Base-by-base conservation (phyloP, 805 yeast species). In the Metschnikowia matae region DNA sequence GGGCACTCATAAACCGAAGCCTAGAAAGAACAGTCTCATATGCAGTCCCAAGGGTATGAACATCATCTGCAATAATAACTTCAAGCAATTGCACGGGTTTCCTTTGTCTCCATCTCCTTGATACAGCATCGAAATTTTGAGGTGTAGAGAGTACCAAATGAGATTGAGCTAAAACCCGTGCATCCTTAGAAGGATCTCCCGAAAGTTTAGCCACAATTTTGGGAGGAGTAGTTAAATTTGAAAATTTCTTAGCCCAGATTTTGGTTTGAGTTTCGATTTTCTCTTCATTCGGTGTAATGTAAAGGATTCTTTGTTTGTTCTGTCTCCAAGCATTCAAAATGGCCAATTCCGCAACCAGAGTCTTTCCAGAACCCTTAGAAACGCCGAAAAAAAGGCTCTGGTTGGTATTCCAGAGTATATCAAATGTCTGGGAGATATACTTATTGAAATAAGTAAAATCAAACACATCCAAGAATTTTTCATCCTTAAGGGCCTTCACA, bases 101-200 rank as follows among this genome's bases (percentile, higher is more conserved):
- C 49, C 95, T 75, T 55, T 83, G 86, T 57, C 84, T 84, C 98
- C 98, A 91, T 43, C 90, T 75, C 53, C 92, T 79, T 0, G 96
- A 80, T 0, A 90, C 59, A 4, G 71, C 56, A 53, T 88, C 91
- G 72, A 89, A 87, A 54, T 88, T 92, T 20, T 70, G 74, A 0
- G 96, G 96, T 0, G 97, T 89, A 4, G 89, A 81, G 13, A 92
- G 65, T 15, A 89, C 67, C 47, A 92, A 65, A 62, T 90, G 92
- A 49, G 82, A 79, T 31, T 71, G 69, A 1, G 82, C 82, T 6
- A 90, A 58, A 3, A 81, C 57, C 46, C 74, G 71, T 51, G 84
- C 60, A 60, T 90, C 94, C 1, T 66, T 58, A 1, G 76, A 54
- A 2, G 79, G 49, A 1, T 83, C 84, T 6, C 75, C 75, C 0